Base-by-base conservation (phyloP, 192 early-diverging fungal species). In the Chytriomyces sp. region DNA sequence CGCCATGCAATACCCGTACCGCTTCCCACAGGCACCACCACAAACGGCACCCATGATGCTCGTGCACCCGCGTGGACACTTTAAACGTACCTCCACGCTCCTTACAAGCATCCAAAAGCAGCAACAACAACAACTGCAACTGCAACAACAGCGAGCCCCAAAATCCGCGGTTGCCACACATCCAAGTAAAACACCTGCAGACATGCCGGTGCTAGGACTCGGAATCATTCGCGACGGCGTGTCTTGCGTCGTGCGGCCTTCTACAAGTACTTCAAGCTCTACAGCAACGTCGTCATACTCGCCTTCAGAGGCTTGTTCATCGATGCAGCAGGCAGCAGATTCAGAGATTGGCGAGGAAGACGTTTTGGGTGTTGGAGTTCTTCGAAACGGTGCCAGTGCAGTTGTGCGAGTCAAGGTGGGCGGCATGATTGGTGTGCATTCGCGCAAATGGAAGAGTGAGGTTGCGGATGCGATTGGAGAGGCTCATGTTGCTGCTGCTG, bases 311-410 rank as follows among this genome's bases (percentile, higher is more conserved):
- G 53, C 20, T 2, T 57, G 16, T 57, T 57, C 53, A 13, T 57
- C 35, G 35, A 35, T 57, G 13, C 20, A 13, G 53, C 16, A 57
- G 53, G 5, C 20, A 5, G 13, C 53, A 20, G 20, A 13, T 2
- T 20, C 53, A 57, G 20, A 57, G 53, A 13, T 57, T 1, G 53
- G 16, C 20, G 66, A 35, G 8, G 66, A 28, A 16, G 26, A 13
- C 5, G 43, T 67, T 35, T 67, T 67, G 45, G 66, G 66, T 13
- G 44, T 67, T 67, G 66, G 66, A 0, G 66, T 67, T 3, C 10
- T 67, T 67, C 11, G 13, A 53, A 50, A 70, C 9, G 69, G 69
- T 24, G 69, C n/a, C 16, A 70, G 69, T 70, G 69, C 50, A 53
- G 69, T 70, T 10, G 20, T 70, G 24, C 20, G 69, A 35, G 35